These are phyloP conservation scores for Pythium myriotylum DNA, from an alignment of 352 stramenopile species.

Conservation along the genomic window DNA sequence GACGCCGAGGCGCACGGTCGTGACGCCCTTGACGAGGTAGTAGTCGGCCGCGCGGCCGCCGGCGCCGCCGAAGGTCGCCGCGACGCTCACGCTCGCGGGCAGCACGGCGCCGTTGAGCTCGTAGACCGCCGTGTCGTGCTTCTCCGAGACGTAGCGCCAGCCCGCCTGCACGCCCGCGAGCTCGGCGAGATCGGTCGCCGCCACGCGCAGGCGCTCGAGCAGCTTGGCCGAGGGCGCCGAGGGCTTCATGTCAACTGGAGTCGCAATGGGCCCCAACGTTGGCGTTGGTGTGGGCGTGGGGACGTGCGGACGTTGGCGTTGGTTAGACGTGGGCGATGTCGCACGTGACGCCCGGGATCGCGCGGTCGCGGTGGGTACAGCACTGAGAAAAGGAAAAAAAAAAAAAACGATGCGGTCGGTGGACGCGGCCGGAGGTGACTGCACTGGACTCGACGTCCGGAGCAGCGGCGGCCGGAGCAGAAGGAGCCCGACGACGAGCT, in stretches of 20 bases:
- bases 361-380: too few species aligned
- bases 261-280: slow-evolving; percentile 11
- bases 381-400: too few species aligned
- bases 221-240: slow-evolving; percentile 54
- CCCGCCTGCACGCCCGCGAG: slow-evolving; percentile 44
- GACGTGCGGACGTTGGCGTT: too few species aligned
- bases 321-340: too few species aligned
- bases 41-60: slow-evolving; percentile 60
- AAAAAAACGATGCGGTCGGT: too few species aligned
- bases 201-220: slow-evolving; percentile 62
- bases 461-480: background rate
- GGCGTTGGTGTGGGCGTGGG: too few species aligned
- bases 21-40: slow-evolving; percentile 67
- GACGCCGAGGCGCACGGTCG: slow-evolving; percentile 51
- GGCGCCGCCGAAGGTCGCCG: slow-evolving; percentile 28
- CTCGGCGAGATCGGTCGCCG: slow-evolving; percentile 55
- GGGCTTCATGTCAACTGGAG: slow-evolving; percentile 26
- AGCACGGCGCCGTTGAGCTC: slow-evolving; percentile 59
- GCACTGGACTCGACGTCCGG: too few species aligned
- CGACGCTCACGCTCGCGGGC: slow-evolving; percentile 27
- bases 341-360: too few species aligned
- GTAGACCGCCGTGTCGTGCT: slow-evolving; percentile 59
- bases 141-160: slow-evolving; percentile 57
- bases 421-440: too few species aligned
- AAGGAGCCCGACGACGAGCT: background rate